phyloP scores from a whole-genome alignment of 2,329 filamentous ascomycete genomes.

The Neophaeococcomyces aloes region DNA sequence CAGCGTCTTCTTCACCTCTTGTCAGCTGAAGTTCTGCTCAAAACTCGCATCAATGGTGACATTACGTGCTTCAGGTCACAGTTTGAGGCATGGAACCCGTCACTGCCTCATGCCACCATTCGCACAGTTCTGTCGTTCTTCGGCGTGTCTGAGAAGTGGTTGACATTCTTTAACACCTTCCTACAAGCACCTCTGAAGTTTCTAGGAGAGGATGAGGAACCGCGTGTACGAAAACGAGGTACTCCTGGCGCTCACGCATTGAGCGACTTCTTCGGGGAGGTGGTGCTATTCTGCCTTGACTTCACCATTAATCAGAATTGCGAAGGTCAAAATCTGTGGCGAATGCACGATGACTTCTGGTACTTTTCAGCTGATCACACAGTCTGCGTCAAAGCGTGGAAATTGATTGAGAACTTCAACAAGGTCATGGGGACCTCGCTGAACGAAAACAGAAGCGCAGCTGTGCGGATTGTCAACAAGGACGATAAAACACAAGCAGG shows the following conservation, averaged over 20 bases:
- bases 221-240: slow-evolving; percentile 43
- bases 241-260: slow-evolving; percentile 51
- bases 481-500: slow-evolving; percentile 7
- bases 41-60: slow-evolving; percentile 35
- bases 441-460: not conserved
- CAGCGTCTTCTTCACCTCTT: slow-evolving; percentile 48
- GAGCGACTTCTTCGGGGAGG: slow-evolving; percentile 50
- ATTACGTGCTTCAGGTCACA: slow-evolving; percentile 48
- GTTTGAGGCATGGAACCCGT: slow-evolving; percentile 49
- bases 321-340: slow-evolving; percentile 46
- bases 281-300: slow-evolving; percentile 54
- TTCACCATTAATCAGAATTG: slow-evolving; percentile 48
- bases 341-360: slow-evolving; percentile 57
- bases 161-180: slow-evolving; percentile 50
- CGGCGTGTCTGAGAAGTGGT: slow-evolving; percentile 46
- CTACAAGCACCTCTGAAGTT: slow-evolving; percentile 52
- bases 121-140: slow-evolving; percentile 49
- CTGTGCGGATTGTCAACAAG: not conserved
- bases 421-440: slow-evolving; percentile 1
- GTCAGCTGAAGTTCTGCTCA: slow-evolving; percentile 44
- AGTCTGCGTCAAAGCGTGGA: slow-evolving; percentile 2
- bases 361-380: slow-evolving; percentile 50
- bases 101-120: slow-evolving; percentile 50
- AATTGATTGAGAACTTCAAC: slow-evolving; percentile 15
- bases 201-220: slow-evolving; percentile 39